Percentiles rank a stretch among this genome's conserved stretches.
Conservation (phyloP, 176 grass and related monocot species). For the Areca catechu region DNA sequence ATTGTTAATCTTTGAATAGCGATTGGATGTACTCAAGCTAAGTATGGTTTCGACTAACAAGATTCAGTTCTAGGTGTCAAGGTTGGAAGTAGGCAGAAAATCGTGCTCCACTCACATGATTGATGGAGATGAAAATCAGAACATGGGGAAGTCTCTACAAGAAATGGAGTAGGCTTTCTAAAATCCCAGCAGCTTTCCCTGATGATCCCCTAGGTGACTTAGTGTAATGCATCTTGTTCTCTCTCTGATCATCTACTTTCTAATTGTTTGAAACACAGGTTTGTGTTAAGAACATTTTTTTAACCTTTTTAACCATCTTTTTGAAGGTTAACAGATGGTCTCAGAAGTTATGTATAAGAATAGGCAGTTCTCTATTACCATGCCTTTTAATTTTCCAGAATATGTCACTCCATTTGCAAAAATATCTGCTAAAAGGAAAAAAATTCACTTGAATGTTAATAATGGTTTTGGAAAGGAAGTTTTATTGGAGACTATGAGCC, state of each 20-base stretch:
- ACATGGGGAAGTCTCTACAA: constrained; percentile 17
- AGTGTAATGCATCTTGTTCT: constrained; percentile 7
- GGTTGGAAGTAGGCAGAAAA: constrained; percentile 56
- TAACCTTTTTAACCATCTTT: constrained; percentile 4
- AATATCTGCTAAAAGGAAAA: constrained; percentile 84
- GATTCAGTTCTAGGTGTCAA: constrained; percentile 98
- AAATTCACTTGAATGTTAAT: constrained; percentile 74
- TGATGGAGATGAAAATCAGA: constrained; percentile 43
- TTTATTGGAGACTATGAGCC: constrained; percentile 70
- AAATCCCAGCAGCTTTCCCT: constrained; percentile 66
- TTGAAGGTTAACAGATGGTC: constrained; percentile 75
- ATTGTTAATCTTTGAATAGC: no score
- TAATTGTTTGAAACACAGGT: not conserved
- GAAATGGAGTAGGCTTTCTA: constrained; percentile 44
- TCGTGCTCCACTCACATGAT: constrained; percentile 58
- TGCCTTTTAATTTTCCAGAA: constrained; percentile 79
- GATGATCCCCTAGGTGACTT: constrained; percentile 57
- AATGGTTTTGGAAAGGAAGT: constrained; percentile 72
- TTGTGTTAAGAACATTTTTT: not conserved
- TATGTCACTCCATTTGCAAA: constrained; percentile 73
- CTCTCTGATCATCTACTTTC: constrained; percentile 5
- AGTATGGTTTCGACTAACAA: constrained; percentile 89
- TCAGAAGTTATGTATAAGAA: constrained; percentile 74
- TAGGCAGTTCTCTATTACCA: constrained; percentile 53
- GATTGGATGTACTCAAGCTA: constrained; percentile 46